Evolutionary conservation across 805 yeast genomes (phyloP), one percentile per base, ranked within the genome.

Genomic region (Metschnikowia kofuensis): DNA sequence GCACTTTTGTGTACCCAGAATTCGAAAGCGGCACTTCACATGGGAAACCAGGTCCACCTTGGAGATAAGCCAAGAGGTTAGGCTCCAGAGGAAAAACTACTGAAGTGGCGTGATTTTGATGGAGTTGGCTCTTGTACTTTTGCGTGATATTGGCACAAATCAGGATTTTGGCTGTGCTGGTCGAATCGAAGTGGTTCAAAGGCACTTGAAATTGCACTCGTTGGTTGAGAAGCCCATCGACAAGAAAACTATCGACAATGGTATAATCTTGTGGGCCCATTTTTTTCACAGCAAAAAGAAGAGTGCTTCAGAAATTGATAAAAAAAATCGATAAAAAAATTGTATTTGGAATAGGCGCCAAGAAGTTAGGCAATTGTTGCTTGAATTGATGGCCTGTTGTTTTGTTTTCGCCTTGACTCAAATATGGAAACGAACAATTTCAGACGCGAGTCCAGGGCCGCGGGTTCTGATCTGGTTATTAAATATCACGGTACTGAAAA

Each of bases 31-130:
- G 78, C 3, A 69, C 69, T 7, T 62, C 53, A 40, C 79, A 66
- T 1, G 76, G 75, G 47, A 72, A 76, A 1, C 84, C 83, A 0
- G 84, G 84, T 0, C 83, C 83, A 9, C 83, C 83, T 58, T 78
- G 82, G 35, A 79, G 56, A 51, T 65, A 79, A 16, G 72, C 64
- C 8, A 76, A 60, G 3, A 75, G 53, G 51, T 75, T 74, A 1
- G 70, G 60, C 13, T 57, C 57, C 6, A 53, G 41, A 2, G 75
- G 72, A 44, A 71, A 59, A 0, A 52, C 29, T 21, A 57, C 50
- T 12, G 40, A 27, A 5, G 52, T 44, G 30, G 38, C 42, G 26
- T 41, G 45, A 26, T 16, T 30, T 7, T 35, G n/a, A 43, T 64
- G 68, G 21, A 63, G 28, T 2, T 39, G 16, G 27, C 55, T 48